Conservation (phyloP, 768 basidiomycete genomes). For the Lactarius sp. region DNA sequence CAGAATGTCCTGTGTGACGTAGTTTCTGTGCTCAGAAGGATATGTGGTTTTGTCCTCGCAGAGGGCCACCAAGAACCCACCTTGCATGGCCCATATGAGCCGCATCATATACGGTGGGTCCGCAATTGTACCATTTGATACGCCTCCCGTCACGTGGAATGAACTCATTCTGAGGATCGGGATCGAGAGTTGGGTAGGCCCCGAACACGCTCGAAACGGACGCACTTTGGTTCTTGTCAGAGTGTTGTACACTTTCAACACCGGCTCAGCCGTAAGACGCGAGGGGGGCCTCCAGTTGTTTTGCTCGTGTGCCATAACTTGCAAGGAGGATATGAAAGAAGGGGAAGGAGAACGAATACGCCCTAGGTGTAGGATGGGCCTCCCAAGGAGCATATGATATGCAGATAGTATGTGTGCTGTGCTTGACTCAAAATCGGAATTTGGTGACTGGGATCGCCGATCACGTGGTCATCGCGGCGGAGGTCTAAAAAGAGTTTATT, state of each 20-base stretch:
- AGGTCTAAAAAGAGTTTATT: not conserved
- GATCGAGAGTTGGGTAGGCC: not conserved
- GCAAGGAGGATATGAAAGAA: not conserved
- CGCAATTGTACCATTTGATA: slow-evolving; percentile 99
- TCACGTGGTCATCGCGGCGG: slow-evolving; percentile 4
- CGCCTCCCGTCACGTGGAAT: slow-evolving; percentile 59
- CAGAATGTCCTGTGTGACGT: slow-evolving; percentile 91
- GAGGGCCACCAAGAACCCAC: slow-evolving; percentile 37
- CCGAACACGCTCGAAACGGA: slow-evolving; percentile 12
- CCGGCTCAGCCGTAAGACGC: slow-evolving; percentile 51
- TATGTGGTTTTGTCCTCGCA: not conserved
- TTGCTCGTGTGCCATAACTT: slow-evolving; percentile 53
- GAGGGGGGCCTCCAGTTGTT: slow-evolving; percentile 48
- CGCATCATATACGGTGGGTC: slow-evolving; percentile 97
- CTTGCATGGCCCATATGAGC: slow-evolving; percentile 99
- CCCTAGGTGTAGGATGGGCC: slow-evolving; percentile 1
- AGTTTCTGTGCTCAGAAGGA: slow-evolving; percentile 57
- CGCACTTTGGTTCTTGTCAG: slow-evolving; percentile 83
- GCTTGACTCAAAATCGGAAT: no score
- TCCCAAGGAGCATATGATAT: slow-evolving; percentile 7
- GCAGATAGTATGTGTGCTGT: not conserved
- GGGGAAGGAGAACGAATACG: not conserved
- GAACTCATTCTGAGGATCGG: slow-evolving; percentile 62
- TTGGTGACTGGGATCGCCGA: no score
- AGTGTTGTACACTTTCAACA: slow-evolving; percentile 86